These are phyloP conservation scores for Rhodotorula mucilaginosa DNA, from an alignment of 1,284 basidiomycete species.

Conservation along the genomic window DNA sequence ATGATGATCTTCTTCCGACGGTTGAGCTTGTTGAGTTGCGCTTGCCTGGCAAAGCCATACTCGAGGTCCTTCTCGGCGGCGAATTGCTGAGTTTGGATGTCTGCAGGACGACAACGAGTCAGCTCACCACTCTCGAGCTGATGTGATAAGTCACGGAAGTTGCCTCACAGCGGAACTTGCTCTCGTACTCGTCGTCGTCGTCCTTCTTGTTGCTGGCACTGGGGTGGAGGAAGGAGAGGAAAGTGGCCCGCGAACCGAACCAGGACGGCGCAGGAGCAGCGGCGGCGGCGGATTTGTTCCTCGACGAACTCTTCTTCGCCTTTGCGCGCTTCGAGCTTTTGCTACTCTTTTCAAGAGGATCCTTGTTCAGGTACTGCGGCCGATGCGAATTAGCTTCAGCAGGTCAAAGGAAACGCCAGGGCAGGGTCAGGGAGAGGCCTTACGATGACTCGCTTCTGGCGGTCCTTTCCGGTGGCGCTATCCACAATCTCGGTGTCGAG, in stretches of 20 bases:
- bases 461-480: constrained; percentile 12
- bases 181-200: constrained; percentile 6
- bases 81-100: constrained; percentile 12
- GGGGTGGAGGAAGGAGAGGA: constrained; percentile 1
- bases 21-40: not conserved
- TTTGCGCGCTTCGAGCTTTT: not conserved
- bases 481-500: constrained; percentile 34
- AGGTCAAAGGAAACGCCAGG: too few species aligned
- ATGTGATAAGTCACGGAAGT: too few species aligned
- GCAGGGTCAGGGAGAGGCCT: too few species aligned
- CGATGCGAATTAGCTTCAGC: not conserved
- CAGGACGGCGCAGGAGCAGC: not conserved
- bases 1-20: constrained; percentile 32
- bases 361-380: not conserved
- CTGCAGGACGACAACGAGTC: not conserved
- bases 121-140: too few species aligned
- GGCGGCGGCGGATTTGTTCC: not conserved
- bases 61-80: constrained; percentile 30
- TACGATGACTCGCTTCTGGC: constrained; percentile 7
- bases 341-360: not conserved
- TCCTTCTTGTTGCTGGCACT: too few species aligned
- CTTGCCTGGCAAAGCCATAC: constrained; percentile 26
- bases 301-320: not conserved
- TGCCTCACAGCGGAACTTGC: constrained; percentile 3
- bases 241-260: constrained; percentile 8